Conservation (phyloP, 2,329 filamentous ascomycete genomes). For the Daldinia eschscholtzii region DNA sequence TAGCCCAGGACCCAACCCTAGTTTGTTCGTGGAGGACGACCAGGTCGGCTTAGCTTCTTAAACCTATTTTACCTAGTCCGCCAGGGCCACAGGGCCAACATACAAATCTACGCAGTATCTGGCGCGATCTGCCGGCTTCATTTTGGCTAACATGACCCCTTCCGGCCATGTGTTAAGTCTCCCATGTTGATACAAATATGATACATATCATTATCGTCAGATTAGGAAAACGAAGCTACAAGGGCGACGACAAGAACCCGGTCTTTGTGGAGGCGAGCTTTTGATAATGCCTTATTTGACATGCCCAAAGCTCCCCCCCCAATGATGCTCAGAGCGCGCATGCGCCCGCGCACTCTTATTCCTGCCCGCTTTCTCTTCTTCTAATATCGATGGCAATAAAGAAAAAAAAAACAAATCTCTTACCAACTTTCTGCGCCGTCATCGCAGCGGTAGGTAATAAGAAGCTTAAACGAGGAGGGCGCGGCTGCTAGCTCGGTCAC, state of each 20-base stretch:
- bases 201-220: slow-evolving; percentile 35
- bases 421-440: slow-evolving; percentile 43
- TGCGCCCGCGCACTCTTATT: background rate
- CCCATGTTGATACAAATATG: slow-evolving; percentile 40
- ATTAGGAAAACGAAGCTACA: slow-evolving; percentile 37
- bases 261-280: slow-evolving; percentile 36
- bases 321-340: too few species aligned
- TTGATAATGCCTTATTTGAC: slow-evolving; percentile 7
- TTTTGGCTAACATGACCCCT: slow-evolving; percentile 33
- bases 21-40: slow-evolving; percentile 35
- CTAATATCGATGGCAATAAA: background rate
- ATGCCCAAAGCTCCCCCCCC: slow-evolving; percentile 26
- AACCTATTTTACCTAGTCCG: slow-evolving; percentile 35
- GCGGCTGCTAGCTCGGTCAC: slow-evolving; percentile 38
- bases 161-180: slow-evolving; percentile 16
- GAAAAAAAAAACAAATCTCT: slow-evolving; percentile 13
- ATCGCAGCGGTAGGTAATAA: slow-evolving; percentile 36
- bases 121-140: slow-evolving; percentile 44
- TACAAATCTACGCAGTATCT: slow-evolving; percentile 26
- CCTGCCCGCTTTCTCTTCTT: background rate
- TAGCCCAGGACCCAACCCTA: slow-evolving; percentile 21
- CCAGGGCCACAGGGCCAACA: background rate
- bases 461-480: slow-evolving; percentile 40
- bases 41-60: slow-evolving; percentile 21
- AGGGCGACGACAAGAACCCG: slow-evolving; percentile 23